phyloP scores from a whole-genome alignment of 768 basidiomycete species.

The Termitomyces bulborhizus region DNA sequence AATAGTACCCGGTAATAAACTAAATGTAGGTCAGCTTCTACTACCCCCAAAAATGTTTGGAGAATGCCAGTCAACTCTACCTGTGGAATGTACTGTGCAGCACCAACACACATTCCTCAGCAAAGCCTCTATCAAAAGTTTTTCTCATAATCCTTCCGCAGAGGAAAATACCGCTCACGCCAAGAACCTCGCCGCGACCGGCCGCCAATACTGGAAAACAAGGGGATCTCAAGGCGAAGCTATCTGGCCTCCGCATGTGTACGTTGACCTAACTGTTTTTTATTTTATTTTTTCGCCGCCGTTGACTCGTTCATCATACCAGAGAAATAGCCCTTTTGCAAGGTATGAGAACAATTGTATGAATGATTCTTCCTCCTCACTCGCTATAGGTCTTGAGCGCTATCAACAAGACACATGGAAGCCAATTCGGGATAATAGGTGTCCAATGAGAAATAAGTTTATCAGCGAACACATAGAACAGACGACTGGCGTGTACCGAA shows the following conservation, averaged over 20 bases:
- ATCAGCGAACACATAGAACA: slow-evolving; percentile 53
- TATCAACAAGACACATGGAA: slow-evolving; percentile 45
- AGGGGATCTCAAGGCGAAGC: slow-evolving; percentile 41
- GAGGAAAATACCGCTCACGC: slow-evolving; percentile 24
- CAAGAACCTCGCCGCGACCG: slow-evolving; percentile 33
- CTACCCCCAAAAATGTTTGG: not conserved
- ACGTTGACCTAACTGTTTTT: not conserved
- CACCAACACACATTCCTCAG: slow-evolving; percentile 21
- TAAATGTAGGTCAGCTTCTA: not conserved
- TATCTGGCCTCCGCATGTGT: slow-evolving; percentile 54
- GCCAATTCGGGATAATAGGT: slow-evolving; percentile 43
- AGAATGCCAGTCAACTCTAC: not conserved
- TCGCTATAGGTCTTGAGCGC: slow-evolving; percentile 34
- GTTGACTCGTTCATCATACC: not conserved
- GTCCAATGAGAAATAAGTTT: slow-evolving; percentile 56
- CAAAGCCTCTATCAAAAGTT: slow-evolving; percentile 33
- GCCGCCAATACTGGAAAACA: slow-evolving; percentile 50
- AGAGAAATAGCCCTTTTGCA: slow-evolving; percentile 48
- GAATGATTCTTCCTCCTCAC: not conserved
- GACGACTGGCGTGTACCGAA: slow-evolving; percentile 43
- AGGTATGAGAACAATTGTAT: slow-evolving; percentile 24
- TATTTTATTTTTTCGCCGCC: not conserved
- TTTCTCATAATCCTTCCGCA: slow-evolving; percentile 34
- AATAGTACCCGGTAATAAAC: slow-evolving; percentile 1
- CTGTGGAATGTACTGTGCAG: slow-evolving; percentile 1